Percentiles rank a stretch among this genome's conserved stretches.
Evolutionary conservation across 2,329 filamentous ascomycete genomes (phyloP).

Genomic region (Didymella glomerata): DNA sequence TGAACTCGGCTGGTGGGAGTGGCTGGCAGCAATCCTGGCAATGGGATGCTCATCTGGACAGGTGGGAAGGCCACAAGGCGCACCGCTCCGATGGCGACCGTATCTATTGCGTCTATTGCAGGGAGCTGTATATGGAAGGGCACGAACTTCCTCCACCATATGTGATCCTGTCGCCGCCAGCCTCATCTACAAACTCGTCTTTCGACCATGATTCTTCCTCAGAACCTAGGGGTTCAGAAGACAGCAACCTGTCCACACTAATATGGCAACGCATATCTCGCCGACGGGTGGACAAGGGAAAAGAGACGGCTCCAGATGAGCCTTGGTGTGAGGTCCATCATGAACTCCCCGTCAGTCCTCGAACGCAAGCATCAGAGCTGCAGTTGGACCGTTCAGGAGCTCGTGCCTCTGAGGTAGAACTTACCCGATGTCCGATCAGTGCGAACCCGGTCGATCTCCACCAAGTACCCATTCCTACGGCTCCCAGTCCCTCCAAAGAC

Average conservation of each 20-base stretch:
- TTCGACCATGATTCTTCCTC: neutral
- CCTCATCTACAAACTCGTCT: neutral
- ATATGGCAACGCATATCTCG: neutral
- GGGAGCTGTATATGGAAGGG: neutral
- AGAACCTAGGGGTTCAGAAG: neutral
- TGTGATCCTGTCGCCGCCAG: no score
- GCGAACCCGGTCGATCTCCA: neutral
- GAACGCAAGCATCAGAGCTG: neutral
- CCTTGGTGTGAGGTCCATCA: no score
- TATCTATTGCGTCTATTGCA: neutral
- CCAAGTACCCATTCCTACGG: neutral
- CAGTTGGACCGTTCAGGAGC: neutral
- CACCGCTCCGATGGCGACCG: neutral
- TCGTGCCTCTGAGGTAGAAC: neutral
- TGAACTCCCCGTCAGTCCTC: neutral
- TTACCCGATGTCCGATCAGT: neutral
- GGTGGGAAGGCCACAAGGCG: neutral
- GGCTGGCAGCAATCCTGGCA: slow-evolving; percentile 13
- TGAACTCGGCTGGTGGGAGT: slow-evolving; percentile 8
- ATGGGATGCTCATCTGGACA: slow-evolving; percentile 9
- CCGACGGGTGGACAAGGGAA: neutral
- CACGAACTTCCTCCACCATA: neutral
- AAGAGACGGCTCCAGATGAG: slow-evolving; percentile 1
- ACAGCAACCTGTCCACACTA: neutral
- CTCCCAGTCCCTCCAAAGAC: neutral